Base-by-base conservation (phyloP, 495 filamentous ascomycete genomes). In the Penicillium taxi region DNA sequence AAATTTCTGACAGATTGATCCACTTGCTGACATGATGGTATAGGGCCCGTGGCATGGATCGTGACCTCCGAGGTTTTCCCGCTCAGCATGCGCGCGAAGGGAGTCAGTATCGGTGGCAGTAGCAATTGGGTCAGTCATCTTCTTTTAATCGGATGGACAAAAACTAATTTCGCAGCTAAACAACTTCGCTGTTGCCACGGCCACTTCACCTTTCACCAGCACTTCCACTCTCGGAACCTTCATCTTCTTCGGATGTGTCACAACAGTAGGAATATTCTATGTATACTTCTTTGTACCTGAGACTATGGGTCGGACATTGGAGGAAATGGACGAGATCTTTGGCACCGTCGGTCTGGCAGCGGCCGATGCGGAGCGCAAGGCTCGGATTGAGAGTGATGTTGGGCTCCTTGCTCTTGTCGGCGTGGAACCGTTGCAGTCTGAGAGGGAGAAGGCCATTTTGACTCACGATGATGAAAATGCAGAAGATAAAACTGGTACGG, bases 241-340 rank as follows among this genome's bases (percentile, higher is more conserved):
- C 45, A 66, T 69, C 39, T 69, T 70, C 56, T 70, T 69, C 42
- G 63, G 58, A n/a, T 53, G 50, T 13, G 44, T 69, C 37, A 75
- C 72, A 35, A 48, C 65, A 6, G 29, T 75, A 24, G 71, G 62
- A 15, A 66, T 67, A 23, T 9, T 69, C 6, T 65, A 69, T 42
- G 67, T 75, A 9, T 69, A 61, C 39, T 56, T 64, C 50, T 61
- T 74, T 30, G 72, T 75, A 42, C 71, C 72, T 2, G 73, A 77
- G 45, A 77, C 73, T 6, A 72, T 70, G 47, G 71, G 73, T 47
- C 69, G 68, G 38, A 75, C 73, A 5, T 51, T 75, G 6, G 73
- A 77, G 44, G 73, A 75, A 43, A 72, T 77, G 48, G 73, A 77
- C 39, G 55, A 69, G 27, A 39, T 75, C 9, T 76, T 77, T 45